Base-by-base conservation (phyloP, 345 rosid genomes). In the Barbarea vulgaris region DNA sequence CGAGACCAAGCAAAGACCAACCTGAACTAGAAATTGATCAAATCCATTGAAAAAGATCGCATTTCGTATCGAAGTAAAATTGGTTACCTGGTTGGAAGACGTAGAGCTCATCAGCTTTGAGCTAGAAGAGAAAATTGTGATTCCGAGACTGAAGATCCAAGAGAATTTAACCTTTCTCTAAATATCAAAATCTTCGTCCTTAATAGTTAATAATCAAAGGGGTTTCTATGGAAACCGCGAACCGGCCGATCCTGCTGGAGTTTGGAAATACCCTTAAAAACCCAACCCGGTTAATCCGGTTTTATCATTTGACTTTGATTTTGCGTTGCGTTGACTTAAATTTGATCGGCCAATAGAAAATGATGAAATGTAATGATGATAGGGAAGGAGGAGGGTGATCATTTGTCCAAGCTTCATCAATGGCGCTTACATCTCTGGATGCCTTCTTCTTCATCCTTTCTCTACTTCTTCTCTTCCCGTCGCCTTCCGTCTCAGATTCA, bases 371-470 rank as follows among this genome's bases (percentile, higher is more conserved):
- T n/a, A n/a, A n/a, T 3, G 22, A 55, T 53, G 9, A 63, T 62
- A n/a, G 56, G 18, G 18, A 25, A 52, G 66, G 50, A 44, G 70
- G 66, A 42, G 50, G 18, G 4, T 46, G 28, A 47, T 66, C 33
- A 10, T 28, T 57, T 12, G 72, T 34, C 48, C 54, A 58, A 75
- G 70, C 41, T 62, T 76, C 59, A 47, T 70, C 81, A 28, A 77
- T 77, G 81, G 77, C 81, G 55, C 10, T 77, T 25, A 62, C 71
- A 62, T 33, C 14, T 63, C 54, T 70, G 28, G n/a, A 64, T 37
- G 7, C 60, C 1, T 2, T 64, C 61, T 77, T 64, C 73, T 27
- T 70, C 56, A 4, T 47, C 34, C 9, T 77, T 55, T 64, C 60
- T 46, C 57, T 77, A 0, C 9, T 37, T 65, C 68, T 77, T 71